phyloP scores from a whole-genome alignment of 371 early-diverging fungal genomes.

The Mucor circinelloides region DNA sequence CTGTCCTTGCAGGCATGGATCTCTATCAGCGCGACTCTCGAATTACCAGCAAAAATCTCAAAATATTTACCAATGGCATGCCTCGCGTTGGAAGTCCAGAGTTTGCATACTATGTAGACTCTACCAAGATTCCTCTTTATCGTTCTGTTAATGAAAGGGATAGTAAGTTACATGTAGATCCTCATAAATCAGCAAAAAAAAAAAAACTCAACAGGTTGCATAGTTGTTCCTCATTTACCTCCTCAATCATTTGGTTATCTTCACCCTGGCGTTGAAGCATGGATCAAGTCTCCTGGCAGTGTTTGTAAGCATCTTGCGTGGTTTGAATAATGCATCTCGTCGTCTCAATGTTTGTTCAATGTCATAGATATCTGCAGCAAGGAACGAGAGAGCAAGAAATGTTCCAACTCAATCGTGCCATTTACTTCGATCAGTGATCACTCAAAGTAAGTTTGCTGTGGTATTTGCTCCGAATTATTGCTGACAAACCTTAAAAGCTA shows the following conservation, averaged over 20 bases:
- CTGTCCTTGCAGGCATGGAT: constrained; percentile 29
- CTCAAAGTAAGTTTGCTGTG: constrained; percentile 7
- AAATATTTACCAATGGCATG: constrained; percentile 34
- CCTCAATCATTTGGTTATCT: constrained; percentile 46
- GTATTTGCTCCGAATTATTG: background rate
- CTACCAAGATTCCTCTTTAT: constrained; percentile 28
- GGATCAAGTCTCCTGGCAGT: constrained; percentile 28
- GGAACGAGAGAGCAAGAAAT: constrained; percentile 9
- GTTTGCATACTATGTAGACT: constrained; percentile 45
- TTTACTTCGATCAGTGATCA: constrained; percentile 25
- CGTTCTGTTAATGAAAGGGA: constrained; percentile 54
- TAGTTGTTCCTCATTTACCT: constrained; percentile 56
- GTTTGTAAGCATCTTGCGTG: constrained; percentile 14
- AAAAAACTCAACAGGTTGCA: background rate
- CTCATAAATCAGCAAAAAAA: background rate
- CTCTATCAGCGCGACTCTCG: constrained; percentile 24
- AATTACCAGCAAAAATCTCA: constrained; percentile 9
- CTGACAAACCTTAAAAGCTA: background rate
- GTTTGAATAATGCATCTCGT: background rate
- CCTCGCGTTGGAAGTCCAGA: constrained; percentile 54
- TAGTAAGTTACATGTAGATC: constrained; percentile 1
- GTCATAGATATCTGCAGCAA: constrained; percentile 14
- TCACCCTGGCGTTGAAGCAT: constrained; percentile 51
- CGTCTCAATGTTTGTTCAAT: background rate
- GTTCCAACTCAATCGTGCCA: constrained; percentile 29